A percentile compares a stretch with the other conserved stretches of the same genome.
These are phyloP conservation scores for Amphibolis antarctica DNA, from an alignment of 106 monocot species.

Conservation along the genomic window DNA sequence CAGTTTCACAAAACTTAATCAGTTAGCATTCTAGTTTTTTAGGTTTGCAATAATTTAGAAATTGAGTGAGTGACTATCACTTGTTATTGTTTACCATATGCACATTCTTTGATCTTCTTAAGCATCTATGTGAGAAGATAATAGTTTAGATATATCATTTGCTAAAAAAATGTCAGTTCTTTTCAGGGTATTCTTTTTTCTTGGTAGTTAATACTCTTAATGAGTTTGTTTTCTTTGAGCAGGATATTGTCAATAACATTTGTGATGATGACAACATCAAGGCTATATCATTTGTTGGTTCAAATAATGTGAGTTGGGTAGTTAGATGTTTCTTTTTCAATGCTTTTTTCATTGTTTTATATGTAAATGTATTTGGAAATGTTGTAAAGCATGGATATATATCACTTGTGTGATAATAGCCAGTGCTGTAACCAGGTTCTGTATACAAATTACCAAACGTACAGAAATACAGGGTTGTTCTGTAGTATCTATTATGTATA, in stretches of 20 bases:
- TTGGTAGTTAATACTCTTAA: neutral
- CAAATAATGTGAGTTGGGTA: slow-evolving; percentile 72
- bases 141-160: too few species aligned
- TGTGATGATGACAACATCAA: slow-evolving; percentile 91
- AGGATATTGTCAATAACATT: slow-evolving; percentile 87
- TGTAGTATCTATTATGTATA: too few species aligned
- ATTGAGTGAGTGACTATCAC: too few species aligned
- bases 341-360: neutral
- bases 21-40: neutral
- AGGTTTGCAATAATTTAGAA: too few species aligned
- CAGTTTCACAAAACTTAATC: neutral
- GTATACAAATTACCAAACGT: too few species aligned
- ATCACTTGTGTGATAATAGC: too few species aligned
- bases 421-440: too few species aligned
- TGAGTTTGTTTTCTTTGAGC: slow-evolving; percentile 12
- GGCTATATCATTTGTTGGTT: slow-evolving; percentile 99
- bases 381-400: too few species aligned
- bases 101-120: too few species aligned
- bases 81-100: too few species aligned
- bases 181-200: neutral
- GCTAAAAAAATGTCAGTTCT: neutral
- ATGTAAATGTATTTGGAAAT: neutral
- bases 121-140: too few species aligned
- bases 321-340: neutral
- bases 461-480: too few species aligned